Conservation (phyloP, 2,329 filamentous ascomycete species). For the Orbilia oligospora region DNA sequence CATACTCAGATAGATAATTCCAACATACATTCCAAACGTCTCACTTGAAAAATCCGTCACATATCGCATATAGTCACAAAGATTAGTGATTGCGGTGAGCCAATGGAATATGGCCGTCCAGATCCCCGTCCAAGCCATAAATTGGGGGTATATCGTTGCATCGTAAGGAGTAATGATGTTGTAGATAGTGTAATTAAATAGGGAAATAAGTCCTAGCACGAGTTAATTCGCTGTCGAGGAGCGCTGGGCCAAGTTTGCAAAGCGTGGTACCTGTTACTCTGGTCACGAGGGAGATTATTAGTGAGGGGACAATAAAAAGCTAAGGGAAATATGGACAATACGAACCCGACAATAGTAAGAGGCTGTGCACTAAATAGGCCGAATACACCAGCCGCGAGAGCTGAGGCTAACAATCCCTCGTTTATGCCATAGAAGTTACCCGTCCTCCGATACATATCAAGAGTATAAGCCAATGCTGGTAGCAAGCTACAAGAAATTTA, state of each 20-base stretch:
- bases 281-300: constrained; percentile 69
- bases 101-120: constrained; percentile 74
- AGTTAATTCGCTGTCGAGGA: constrained; percentile 17
- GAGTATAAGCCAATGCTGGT: constrained; percentile 73
- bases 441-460: constrained; percentile 74
- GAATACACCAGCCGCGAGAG: constrained; percentile 86
- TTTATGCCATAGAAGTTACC: constrained; percentile 73
- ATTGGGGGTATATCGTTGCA: constrained; percentile 67
- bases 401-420: constrained; percentile 87
- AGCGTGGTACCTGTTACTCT: constrained; percentile 54
- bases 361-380: constrained; percentile 84
- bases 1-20: constrained; percentile 60
- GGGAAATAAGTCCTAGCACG: constrained; percentile 70
- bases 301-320: not conserved
- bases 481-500: constrained; percentile 68
- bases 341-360: constrained; percentile 90
- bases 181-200: constrained; percentile 75
- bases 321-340: not conserved
- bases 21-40: constrained; percentile 78
- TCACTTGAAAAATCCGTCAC: constrained; percentile 93
- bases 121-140: constrained; percentile 85
- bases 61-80: constrained; percentile 88
- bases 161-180: constrained; percentile 70
- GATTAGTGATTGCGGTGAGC: constrained; percentile 78
- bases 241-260: not conserved